Percentiles rank a stretch among this genome's conserved stretches.
Evolutionary conservation across 768 basidiomycete species (phyloP).

Genomic region (Auricularia heimuer): DNA sequence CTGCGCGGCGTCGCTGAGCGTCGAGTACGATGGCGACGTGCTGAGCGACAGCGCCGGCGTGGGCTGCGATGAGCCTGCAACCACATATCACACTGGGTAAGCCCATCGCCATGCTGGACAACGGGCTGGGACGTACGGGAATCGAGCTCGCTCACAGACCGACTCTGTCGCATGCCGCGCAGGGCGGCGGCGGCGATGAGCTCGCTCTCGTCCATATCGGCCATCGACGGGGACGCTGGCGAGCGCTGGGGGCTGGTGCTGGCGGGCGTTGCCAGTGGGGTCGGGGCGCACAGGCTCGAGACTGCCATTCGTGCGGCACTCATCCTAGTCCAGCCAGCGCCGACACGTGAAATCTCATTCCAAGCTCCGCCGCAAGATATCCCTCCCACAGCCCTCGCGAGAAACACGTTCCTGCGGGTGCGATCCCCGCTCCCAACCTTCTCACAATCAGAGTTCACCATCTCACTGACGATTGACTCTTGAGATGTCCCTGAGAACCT

Average conservation of each 20-base stretch:
- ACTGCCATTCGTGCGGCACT: too few relatives aligned
- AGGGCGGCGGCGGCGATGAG: not conserved
- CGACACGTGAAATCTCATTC: too few relatives aligned
- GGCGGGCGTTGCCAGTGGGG: not conserved
- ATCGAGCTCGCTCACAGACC: not conserved
- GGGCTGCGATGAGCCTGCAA: not conserved
- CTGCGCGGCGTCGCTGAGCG: constrained; percentile 1
- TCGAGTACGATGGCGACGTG: not conserved
- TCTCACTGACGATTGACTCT: too few relatives aligned
- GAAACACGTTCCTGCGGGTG: too few relatives aligned
- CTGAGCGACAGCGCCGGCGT: not conserved
- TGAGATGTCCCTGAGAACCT: too few relatives aligned
- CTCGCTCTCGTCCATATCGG: constrained; percentile 3
- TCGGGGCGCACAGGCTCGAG: not conserved
- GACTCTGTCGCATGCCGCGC: not conserved
- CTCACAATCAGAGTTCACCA: too few relatives aligned
- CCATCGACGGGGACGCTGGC: not conserved
- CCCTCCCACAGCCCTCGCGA: too few relatives aligned
- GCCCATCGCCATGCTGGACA: not conserved
- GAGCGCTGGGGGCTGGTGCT: not conserved
- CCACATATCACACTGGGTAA: not conserved
- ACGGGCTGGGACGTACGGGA: not conserved
- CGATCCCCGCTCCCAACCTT: too few relatives aligned
- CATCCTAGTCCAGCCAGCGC: too few relatives aligned
- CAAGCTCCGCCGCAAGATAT: too few relatives aligned